Base-by-base conservation (phyloP, 2,329 filamentous ascomycete genomes). In the Trichoderma semiorbis region DNA sequence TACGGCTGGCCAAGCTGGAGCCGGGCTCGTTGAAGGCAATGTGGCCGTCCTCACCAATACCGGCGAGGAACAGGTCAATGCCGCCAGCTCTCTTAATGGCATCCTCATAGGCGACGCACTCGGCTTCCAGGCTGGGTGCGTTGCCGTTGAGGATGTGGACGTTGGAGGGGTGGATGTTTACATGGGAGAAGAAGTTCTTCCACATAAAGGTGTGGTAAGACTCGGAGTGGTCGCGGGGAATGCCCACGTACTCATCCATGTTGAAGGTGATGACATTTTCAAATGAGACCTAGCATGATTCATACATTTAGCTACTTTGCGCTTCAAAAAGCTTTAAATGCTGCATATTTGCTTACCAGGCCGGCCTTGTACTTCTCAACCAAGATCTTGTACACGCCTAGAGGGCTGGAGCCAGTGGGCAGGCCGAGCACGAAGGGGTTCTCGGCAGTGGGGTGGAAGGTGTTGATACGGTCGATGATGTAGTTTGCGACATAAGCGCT, bases 151-250 rank as follows among this genome's bases (percentile, higher is more conserved):
- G 88, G 77, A 96, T 94, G 83, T 97, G 91, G 79, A 96, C 93
- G 80, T 95, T 95, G 78, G 88, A 87, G 6, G 93, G 93, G 75
- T 90, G 88, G 76, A 96, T 91, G 78, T 97, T 93, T 76, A 96
- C 91, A 76, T 89, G 93, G 57, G 92, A 93, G 85, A 97, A 97
- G 86, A 97, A 94, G 83, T 96, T 88, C 82, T 92, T 93, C 88
- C 94, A 97, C 93, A 97, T 96, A 85, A 96, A 97, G 75, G 91
- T 93, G 84, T 97, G 93, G 83, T 97, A 97, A 77, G 91, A 94
- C 80, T 96, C 91, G 14, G 93, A 90, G 80, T 97, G 93, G 77
- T 95, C 92, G 77, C 92, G 90, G 39, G 93, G 91, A 74, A 97
- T 88, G 71, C 92, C 92, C 75, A 96, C 92, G 78, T 97, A 97